A percentile compares a stretch with the other conserved stretches of the same genome.
Conservation (phyloP, 1,139 yeast genomes). For the Suhomyces taliae region DNA sequence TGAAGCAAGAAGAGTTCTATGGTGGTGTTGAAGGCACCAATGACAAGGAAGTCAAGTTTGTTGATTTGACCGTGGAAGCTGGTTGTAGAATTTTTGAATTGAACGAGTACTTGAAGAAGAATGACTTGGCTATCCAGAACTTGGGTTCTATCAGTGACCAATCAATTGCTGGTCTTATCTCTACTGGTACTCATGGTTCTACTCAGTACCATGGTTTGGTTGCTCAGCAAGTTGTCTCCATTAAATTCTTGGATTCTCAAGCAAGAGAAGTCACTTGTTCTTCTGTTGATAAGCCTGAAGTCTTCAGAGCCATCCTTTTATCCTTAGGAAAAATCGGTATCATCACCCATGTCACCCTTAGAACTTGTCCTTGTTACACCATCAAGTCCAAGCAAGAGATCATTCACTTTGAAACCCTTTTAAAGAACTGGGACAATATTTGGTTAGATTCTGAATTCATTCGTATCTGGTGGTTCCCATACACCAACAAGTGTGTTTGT, state of each 20-base stretch:
- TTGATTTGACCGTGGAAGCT: slow-evolving; percentile 91
- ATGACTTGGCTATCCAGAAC: slow-evolving; percentile 81
- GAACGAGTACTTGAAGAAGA: slow-evolving; percentile 61
- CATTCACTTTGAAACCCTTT: slow-evolving; percentile 68
- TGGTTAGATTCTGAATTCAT: slow-evolving; percentile 93
- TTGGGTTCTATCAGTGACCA: slow-evolving; percentile 94
- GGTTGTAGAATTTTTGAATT: slow-evolving; percentile 83
- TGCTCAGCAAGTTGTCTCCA: slow-evolving; percentile 79
- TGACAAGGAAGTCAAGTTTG: slow-evolving; percentile 56
- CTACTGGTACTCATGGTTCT: slow-evolving; percentile 97
- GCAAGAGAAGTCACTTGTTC: slow-evolving; percentile 77
- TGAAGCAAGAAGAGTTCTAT: slow-evolving; percentile 39
- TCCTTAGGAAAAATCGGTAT: slow-evolving; percentile 92
- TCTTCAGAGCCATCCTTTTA: slow-evolving; percentile 81
- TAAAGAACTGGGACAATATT: slow-evolving; percentile 65
- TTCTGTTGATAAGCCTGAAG: slow-evolving; percentile 60
- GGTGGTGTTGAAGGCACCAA: slow-evolving; percentile 37
- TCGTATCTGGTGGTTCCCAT: slow-evolving; percentile 98
- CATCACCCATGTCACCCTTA: slow-evolving; percentile 81
- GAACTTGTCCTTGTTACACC: slow-evolving; percentile 83
- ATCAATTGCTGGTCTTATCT: slow-evolving; percentile 88
- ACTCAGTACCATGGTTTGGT: slow-evolving; percentile 90
- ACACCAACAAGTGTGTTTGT: slow-evolving; percentile 76
- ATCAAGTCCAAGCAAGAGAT: slow-evolving; percentile 81
- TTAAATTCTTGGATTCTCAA: slow-evolving; percentile 68